Percentiles rank a stretch among this genome's conserved stretches.
These are phyloP conservation scores for Debaryomyces prosopidis DNA, from an alignment of 805 yeast species.

Conservation along the genomic window DNA sequence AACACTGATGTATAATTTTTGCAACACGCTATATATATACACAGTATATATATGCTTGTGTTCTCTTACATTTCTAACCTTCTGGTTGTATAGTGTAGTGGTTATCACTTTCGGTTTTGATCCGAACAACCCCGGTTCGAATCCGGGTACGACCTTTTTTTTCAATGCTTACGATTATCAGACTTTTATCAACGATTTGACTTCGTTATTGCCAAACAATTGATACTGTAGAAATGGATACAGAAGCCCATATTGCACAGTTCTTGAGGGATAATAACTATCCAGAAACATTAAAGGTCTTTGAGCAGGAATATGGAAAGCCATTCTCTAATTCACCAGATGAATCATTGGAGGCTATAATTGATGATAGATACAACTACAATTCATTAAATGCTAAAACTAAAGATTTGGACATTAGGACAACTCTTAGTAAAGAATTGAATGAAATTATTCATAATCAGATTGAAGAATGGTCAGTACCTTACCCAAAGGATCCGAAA, in stretches of 20 bases:
- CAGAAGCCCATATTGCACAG: constrained; percentile 51
- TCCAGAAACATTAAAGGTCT: constrained; percentile 44
- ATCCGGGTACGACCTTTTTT: constrained; percentile 71
- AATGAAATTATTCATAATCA: constrained; percentile 8
- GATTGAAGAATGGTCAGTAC: constrained; percentile 30
- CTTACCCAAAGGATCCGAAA: constrained; percentile 24
- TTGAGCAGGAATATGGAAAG: constrained; percentile 48
- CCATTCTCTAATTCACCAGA: constrained; percentile 24
- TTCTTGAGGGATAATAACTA: constrained; percentile 55
- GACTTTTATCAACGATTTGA: too few species aligned
- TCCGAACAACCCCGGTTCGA: constrained; percentile 84
- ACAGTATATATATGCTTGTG: too few species aligned
- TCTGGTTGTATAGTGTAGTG: constrained; percentile 67
- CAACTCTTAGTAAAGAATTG: constrained; percentile 10
- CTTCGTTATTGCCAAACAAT: too few species aligned
- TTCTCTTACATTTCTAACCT: neutral
- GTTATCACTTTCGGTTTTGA: constrained; percentile 82
- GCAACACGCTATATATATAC: too few species aligned
- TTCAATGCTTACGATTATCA: neutral
- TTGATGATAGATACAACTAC: constrained; percentile 37
- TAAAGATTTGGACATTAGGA: constrained; percentile 8
- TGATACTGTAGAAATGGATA: constrained; percentile 13
- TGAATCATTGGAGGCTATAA: constrained; percentile 40
- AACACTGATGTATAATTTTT: too few species aligned
- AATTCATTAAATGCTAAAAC: constrained; percentile 12